phyloP scores from a whole-genome alignment of 805 yeast genomes.

The Huiozyma sinensis region DNA sequence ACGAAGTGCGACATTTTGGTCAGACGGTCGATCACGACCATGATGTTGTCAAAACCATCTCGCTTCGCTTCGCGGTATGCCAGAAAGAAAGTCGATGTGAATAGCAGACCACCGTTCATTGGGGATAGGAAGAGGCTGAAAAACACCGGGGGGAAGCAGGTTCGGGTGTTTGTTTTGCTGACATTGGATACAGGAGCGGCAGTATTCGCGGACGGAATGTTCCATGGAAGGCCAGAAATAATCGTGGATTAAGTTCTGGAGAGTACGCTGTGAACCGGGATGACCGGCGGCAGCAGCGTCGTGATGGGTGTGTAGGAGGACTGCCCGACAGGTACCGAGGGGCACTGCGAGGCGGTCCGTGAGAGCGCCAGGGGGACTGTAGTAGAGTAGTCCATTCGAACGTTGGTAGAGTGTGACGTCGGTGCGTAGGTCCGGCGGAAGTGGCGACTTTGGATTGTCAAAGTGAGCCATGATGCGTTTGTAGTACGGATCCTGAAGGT shows the following conservation, averaged over 20 bases:
- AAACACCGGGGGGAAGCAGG: conserved; percentile 1
- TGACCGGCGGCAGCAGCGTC: conserved; percentile 1
- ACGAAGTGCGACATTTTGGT: neutral
- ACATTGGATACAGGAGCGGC: neutral
- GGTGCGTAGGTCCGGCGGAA: no score
- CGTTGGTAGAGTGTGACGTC: no score
- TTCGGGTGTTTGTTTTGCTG: neutral
- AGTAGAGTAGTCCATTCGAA: no score
- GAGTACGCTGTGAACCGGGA: neutral
- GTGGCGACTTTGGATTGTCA: no score
- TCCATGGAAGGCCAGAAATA: conserved; percentile 2
- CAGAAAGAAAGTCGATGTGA: conserved; percentile 1
- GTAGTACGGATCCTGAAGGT: no score
- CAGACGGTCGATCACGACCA: conserved; percentile 1
- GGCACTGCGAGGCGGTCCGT: no score
- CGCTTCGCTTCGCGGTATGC: neutral
- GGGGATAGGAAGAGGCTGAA: neutral
- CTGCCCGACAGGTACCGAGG: no score
- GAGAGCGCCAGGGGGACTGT: no score
- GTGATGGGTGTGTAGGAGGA: neutral
- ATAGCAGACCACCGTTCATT: neutral
- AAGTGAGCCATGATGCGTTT: no score
- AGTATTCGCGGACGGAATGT: neutral
- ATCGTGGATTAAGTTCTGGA: neutral
- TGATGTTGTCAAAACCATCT: neutral